Conservation (phyloP, 2,329 filamentous ascomycete species). For the Pyrenochaeta sp. region DNA sequence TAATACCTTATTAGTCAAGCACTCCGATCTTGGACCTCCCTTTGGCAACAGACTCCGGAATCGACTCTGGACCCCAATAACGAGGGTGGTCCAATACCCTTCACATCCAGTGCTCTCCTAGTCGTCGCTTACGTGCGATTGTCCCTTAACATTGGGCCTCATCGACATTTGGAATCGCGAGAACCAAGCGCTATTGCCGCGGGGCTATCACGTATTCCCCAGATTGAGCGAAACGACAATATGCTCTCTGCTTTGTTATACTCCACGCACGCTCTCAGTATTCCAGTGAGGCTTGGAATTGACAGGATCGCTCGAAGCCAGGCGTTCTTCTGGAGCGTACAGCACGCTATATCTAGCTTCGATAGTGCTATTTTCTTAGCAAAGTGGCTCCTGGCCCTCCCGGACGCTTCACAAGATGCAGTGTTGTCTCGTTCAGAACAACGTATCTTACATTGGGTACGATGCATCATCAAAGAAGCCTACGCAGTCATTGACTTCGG, state of each 20-base stretch:
- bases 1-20: conserved; percentile 34
- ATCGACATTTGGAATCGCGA: conserved; percentile 54
- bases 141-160: conserved; percentile 55
- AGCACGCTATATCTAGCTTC: conserved; percentile 63
- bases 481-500: conserved; percentile 46
- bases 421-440: conserved; percentile 46
- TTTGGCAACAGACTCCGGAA: conserved; percentile 46
- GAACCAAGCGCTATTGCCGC: conserved; percentile 52
- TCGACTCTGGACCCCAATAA: conserved; percentile 47
- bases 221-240: conserved; percentile 58
- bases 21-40: conserved; percentile 43
- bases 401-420: conserved; percentile 18
- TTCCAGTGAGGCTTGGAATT: conserved; percentile 63
- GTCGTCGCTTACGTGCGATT: conserved; percentile 58
- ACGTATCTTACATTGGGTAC: conserved; percentile 57
- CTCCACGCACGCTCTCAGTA: conserved; percentile 62
- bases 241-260: conserved; percentile 61
- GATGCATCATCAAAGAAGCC: conserved; percentile 57
- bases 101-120: conserved; percentile 56
- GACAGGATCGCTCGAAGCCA: conserved; percentile 63
- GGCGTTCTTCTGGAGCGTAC: conserved; percentile 64
- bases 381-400: conserved; percentile 56
- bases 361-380: conserved; percentile 63
- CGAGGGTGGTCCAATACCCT: conserved; percentile 45
- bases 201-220: conserved; percentile 48